A percentile compares a stretch with the other conserved stretches of the same genome.
Evolutionary conservation across 768 basidiomycete species (phyloP).

Genomic region (Leccinum subtestaceum): DNA sequence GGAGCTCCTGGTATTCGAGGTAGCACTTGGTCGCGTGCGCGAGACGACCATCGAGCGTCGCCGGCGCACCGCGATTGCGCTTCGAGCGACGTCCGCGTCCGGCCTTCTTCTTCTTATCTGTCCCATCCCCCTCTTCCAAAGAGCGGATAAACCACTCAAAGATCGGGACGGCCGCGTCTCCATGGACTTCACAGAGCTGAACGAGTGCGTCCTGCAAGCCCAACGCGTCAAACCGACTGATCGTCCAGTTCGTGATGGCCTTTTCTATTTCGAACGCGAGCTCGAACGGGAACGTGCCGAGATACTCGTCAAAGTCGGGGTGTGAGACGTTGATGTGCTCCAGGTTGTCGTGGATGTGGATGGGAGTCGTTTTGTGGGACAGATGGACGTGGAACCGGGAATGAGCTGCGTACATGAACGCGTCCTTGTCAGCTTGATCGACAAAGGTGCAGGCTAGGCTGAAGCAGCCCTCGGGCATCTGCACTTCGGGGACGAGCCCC

Average conservation of each 20-base stretch:
- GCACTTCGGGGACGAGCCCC: slow-evolving; percentile 25
- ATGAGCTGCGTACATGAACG: slow-evolving; percentile 28
- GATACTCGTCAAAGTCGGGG: slow-evolving; percentile 19
- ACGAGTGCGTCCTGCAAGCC: slow-evolving; percentile 20
- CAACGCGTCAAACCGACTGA: slow-evolving; percentile 23
- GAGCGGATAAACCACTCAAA: slow-evolving; percentile 20
- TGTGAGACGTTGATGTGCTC: not conserved
- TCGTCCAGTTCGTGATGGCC: slow-evolving; percentile 29
- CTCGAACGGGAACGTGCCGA: slow-evolving; percentile 30
- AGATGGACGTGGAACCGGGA: slow-evolving; percentile 22
- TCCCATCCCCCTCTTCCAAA: slow-evolving; percentile 16
- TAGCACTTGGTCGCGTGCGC: slow-evolving; percentile 17
- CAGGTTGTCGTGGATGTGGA: slow-evolving; percentile 17
- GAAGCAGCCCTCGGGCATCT: slow-evolving; percentile 30
- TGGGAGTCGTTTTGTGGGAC: not conserved
- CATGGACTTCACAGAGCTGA: slow-evolving; percentile 17
- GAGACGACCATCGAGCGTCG: slow-evolving; percentile 18
- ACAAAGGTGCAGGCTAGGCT: slow-evolving; percentile 31
- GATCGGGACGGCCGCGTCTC: slow-evolving; percentile 20
- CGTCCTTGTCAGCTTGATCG: slow-evolving; percentile 22
- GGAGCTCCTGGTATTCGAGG: slow-evolving; percentile 24
- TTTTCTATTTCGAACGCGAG: slow-evolving; percentile 41
- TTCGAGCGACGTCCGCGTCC: not conserved
- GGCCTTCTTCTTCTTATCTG: not conserved
- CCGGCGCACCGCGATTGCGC: not conserved